Percentiles rank a stretch among this genome's conserved stretches.
These are phyloP conservation scores for Russula virescens DNA, from an alignment of 768 basidiomycete genomes.

Conservation along the genomic window DNA sequence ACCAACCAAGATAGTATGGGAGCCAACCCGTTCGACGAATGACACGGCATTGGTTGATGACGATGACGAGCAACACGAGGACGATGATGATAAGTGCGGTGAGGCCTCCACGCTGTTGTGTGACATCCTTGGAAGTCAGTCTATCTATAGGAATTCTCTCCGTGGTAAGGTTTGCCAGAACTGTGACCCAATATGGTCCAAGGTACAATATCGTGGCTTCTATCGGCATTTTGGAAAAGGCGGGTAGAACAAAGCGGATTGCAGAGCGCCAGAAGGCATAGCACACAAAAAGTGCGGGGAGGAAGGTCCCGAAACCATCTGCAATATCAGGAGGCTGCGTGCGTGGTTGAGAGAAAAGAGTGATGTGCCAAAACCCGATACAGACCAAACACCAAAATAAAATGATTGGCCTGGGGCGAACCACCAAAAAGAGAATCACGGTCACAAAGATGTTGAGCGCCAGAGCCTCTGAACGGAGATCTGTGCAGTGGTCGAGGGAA, in stretches of 20 bases:
- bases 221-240: conserved; percentile 57
- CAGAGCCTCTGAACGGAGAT: conserved; percentile 63
- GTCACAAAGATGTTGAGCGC: conserved; percentile 68
- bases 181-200: conserved; percentile 70
- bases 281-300: conserved; percentile 70
- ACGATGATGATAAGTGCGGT: conserved; percentile 62
- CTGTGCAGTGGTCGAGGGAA: conserved; percentile 56
- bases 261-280: conserved; percentile 77
- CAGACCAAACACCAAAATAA: conserved; percentile 73
- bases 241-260: conserved; percentile 67
- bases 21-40: conserved; percentile 84
- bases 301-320: conserved; percentile 68
- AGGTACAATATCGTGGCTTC: conserved; percentile 73
- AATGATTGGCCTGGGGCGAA: conserved; percentile 65
- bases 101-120: conserved; percentile 59
- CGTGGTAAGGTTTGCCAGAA: conserved; percentile 67
- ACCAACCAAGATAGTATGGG: conserved; percentile 71
- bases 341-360: conserved; percentile 71
- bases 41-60: conserved; percentile 72
- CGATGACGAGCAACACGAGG: conserved; percentile 51
- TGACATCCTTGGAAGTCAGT: conserved; percentile 64
- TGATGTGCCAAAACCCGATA: conserved; percentile 82
- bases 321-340: conserved; percentile 62
- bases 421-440: conserved; percentile 59
- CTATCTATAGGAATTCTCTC: conserved; percentile 71